phyloP scores from a whole-genome alignment of 2,329 filamentous ascomycete species.

The Sclerotinia borealis region DNA sequence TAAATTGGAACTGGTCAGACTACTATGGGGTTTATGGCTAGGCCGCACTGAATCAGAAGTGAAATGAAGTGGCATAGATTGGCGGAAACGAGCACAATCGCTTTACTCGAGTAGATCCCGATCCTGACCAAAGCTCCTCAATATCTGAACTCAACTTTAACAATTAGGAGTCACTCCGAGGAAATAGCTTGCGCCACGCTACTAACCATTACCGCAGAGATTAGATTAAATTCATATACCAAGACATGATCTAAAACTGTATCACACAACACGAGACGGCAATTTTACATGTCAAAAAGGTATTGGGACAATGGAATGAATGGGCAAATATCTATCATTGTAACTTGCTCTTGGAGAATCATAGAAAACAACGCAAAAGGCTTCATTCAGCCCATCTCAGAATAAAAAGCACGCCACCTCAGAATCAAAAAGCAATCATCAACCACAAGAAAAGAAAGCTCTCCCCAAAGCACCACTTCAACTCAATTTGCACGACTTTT shows the following conservation, averaged over 20 bases:
- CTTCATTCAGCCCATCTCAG: background rate
- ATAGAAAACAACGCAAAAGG: background rate
- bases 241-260: background rate
- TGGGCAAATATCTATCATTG: background rate
- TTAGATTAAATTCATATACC: background rate
- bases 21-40: background rate
- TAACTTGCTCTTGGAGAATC: background rate
- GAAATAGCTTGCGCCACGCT: background rate
- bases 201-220: background rate
- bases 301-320: background rate
- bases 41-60: background rate
- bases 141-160: background rate
- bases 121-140: too few relatives aligned
- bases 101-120: background rate
- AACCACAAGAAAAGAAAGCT: background rate
- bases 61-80: too few relatives aligned
- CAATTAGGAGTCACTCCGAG: too few relatives aligned
- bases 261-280: background rate
- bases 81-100: background rate
- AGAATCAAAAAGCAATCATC: background rate
- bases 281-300: background rate
- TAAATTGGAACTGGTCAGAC: background rate
- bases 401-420: background rate
- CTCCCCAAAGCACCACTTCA: background rate
- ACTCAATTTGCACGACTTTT: slow-evolving; percentile 7